A percentile compares a stretch with the other conserved stretches of the same genome.
These are phyloP conservation scores for Thinopyrum elongatum DNA, from an alignment of 176 grass and related monocot genomes.

Conservation along the genomic window DNA sequence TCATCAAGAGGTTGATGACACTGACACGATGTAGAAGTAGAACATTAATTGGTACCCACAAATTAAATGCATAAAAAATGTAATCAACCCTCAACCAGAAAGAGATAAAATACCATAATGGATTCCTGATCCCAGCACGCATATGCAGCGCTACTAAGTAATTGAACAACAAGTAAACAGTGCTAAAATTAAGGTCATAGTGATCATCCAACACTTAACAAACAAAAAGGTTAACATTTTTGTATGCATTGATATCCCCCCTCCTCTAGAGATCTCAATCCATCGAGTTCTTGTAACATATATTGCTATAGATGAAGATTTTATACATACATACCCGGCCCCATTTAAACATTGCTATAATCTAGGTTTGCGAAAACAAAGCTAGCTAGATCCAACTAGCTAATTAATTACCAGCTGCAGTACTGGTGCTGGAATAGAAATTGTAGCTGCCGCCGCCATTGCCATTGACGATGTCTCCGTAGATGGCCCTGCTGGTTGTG, in stretches of 20 bases:
- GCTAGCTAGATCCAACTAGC: background rate
- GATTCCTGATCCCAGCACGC: too few relatives aligned
- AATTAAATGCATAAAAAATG: background rate
- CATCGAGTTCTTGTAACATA: background rate
- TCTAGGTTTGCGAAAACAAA: background rate
- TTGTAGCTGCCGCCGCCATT: background rate
- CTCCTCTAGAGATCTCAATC: too few relatives aligned
- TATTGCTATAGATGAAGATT: background rate
- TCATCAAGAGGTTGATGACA: too few relatives aligned
- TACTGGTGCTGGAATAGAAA: background rate
- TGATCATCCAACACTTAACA: background rate
- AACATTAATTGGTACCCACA: background rate
- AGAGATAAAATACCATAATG: too few relatives aligned
- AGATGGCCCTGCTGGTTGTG: background rate
- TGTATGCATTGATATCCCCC: background rate
- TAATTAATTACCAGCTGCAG: conserved; percentile 10
- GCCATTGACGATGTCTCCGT: background rate
- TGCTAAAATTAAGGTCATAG: too few relatives aligned
- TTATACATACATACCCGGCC: background rate
- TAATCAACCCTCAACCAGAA: too few relatives aligned
- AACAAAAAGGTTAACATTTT: background rate
- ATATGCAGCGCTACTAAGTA: too few relatives aligned
- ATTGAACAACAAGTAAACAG: too few relatives aligned
- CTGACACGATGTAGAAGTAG: background rate
- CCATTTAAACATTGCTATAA: background rate